phyloP scores from a whole-genome alignment of 495 filamentous ascomycete species.

The Penicillium paradoxum region DNA sequence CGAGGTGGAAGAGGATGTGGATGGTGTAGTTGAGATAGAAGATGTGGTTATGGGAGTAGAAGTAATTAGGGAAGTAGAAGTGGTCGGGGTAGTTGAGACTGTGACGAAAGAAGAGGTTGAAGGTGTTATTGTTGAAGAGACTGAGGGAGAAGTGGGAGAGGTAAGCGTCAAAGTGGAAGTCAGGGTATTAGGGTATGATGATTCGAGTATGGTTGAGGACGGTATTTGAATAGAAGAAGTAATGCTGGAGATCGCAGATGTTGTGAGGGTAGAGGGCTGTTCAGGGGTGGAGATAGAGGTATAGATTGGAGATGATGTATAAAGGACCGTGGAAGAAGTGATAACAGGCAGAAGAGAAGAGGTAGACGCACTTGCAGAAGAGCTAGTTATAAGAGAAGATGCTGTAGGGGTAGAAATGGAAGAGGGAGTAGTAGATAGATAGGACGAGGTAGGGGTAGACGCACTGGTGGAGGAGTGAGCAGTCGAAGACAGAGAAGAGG shows the following conservation, averaged over 20 bases:
- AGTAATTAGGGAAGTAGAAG: background rate
- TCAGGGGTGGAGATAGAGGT: background rate
- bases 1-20: constrained; percentile 4
- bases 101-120: constrained; percentile 16
- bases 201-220: background rate
- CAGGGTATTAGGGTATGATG: background rate
- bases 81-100: constrained; percentile 7
- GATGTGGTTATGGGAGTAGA: constrained; percentile 1
- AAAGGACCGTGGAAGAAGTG: background rate
- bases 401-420: constrained; percentile 21
- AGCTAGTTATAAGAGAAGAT: constrained; percentile 19
- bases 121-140: constrained; percentile 2
- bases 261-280: background rate
- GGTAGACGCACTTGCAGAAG: constrained; percentile 10
- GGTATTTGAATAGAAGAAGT: background rate
- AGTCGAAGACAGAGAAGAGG: constrained; percentile 20
- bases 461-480: constrained; percentile 25
- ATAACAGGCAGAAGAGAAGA: constrained; percentile 12
- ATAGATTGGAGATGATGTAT: constrained; percentile 9
- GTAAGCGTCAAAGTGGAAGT: background rate
- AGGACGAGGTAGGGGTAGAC: constrained; percentile 21
- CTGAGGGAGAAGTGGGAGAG: background rate
- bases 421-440: constrained; percentile 18
- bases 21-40: constrained; percentile 3
- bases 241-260: background rate